phyloP scores from a whole-genome alignment of 2,329 filamentous ascomycete species.

The Trichoderma brevicompactum region DNA sequence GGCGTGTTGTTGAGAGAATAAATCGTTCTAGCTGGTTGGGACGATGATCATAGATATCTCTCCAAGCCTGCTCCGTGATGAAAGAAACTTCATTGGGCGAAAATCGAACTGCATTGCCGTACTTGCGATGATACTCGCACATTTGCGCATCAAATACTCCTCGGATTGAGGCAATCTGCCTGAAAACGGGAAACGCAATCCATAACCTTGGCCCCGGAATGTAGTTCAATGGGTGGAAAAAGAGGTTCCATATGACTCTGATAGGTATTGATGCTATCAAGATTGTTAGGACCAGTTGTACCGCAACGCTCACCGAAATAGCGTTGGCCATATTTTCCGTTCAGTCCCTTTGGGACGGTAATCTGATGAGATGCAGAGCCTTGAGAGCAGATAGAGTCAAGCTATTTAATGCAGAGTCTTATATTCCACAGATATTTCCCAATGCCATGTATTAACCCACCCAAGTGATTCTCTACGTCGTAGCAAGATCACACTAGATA shows the following conservation, averaged over 20 bases:
- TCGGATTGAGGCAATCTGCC: slow-evolving; percentile 3
- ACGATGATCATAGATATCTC: slow-evolving; percentile 44
- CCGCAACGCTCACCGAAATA: too few relatives aligned
- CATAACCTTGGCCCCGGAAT: neutral
- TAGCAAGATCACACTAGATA: too few relatives aligned
- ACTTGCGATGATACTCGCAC: slow-evolving; percentile 44
- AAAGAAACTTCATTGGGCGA: slow-evolving; percentile 54
- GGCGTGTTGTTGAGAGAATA: slow-evolving; percentile 9
- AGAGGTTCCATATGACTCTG: neutral
- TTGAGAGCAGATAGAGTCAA: too few relatives aligned
- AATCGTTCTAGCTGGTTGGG: neutral
- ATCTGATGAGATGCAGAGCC: too few relatives aligned
- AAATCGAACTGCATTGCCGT: slow-evolving; percentile 53
- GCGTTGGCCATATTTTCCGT: too few relatives aligned
- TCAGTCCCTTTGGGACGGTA: too few relatives aligned
- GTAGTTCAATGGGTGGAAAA: neutral
- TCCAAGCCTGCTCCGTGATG: slow-evolving; percentile 42
- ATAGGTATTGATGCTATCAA: neutral
- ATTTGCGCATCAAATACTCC: slow-evolving; percentile 39
- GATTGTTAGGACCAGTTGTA: too few relatives aligned
- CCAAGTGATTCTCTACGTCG: too few relatives aligned
- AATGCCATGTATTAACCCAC: too few relatives aligned
- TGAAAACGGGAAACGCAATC: neutral
- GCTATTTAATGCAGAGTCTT: too few relatives aligned
- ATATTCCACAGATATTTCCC: too few relatives aligned